Base-by-base conservation (phyloP, 306 rosid genomes). In the Vigna radiata region DNA sequence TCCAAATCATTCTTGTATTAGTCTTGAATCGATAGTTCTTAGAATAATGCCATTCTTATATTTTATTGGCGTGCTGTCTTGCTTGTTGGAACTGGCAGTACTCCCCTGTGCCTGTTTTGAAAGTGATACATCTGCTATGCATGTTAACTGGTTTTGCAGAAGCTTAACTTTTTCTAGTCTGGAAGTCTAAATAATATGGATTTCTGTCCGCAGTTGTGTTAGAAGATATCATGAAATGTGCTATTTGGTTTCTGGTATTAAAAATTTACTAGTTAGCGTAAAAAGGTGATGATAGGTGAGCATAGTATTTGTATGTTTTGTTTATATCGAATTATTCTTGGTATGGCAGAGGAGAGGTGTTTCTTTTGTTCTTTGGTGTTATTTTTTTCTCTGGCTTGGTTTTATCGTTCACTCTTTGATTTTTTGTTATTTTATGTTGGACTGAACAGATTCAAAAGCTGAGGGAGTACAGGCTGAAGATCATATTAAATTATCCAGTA, bases 361-460 rank as follows among this genome's bases (percentile, higher is more conserved):
- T 78, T 73, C 8, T 68, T 47, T 73, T 61, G 10, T 61, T 69
- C 53, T 54, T 63, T 11, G 19, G 53, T 67, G 43, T 23, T 61
- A 47, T 68, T 70, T 60, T 33, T 3, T 25, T 15, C 9, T 31
- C 9, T 17, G 33, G 33, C 16, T 64, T 39, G 27, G n/a, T 39
- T 66, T 66, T 66, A 8, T 19, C 12, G 52, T 19, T 66, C 53
- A 49, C 55, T 6, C 21, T 49, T 49, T 16, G 21, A 49, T 19
- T 17, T n/a, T 49, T 49, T 16, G 3, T 49, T 49, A n/a, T 49
- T 50, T 7, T 16, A 6, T 50, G 21, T n/a, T 49, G 10, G 10
- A 50, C 17, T 52, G 23, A 73, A 82, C 88, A 95, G 98, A 78
- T 87, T 84, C 95, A 87, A 70, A 90, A 80, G 86, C 97, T 90